Percentiles rank a stretch among this genome's conserved stretches.
phyloP scores from a whole-genome alignment of 208 protist species.

The Trypanosoma lewisi region DNA sequence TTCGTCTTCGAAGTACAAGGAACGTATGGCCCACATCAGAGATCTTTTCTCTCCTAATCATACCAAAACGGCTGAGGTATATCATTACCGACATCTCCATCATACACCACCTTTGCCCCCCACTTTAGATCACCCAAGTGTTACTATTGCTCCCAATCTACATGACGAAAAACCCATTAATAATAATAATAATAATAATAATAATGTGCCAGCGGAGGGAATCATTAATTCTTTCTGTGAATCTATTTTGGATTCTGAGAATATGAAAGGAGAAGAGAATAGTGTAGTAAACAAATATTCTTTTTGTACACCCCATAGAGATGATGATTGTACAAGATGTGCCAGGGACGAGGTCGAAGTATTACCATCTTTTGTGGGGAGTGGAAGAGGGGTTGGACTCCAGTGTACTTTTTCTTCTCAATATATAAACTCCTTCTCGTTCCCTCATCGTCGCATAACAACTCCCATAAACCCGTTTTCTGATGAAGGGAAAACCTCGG shows the following conservation, averaged over 20 bases:
- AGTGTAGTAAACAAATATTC: background rate
- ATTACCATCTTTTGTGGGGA: background rate
- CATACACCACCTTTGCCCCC: slow-evolving; percentile 1
- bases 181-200: background rate
- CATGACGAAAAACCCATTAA: background rate
- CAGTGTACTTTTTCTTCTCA: background rate
- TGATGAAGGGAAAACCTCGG: background rate
- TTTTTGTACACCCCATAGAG: no score
- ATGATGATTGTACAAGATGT: no score
- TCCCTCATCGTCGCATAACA: slow-evolving; percentile 7
- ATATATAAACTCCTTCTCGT: background rate
- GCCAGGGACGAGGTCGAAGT: background rate
- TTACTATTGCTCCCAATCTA: background rate
- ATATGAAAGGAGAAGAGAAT: background rate
- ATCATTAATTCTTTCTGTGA: no score
- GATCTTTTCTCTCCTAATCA: background rate
- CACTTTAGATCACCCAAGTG: background rate
- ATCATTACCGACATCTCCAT: background rate
- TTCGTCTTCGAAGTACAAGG: slow-evolving; percentile 6
- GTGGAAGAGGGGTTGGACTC: background rate
- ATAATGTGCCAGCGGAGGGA: background rate
- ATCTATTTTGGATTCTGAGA: background rate
- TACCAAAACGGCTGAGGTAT: background rate
- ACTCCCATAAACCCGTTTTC: slow-evolving; percentile 3
- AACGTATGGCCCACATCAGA: slow-evolving; percentile 9